These are phyloP conservation scores for Colletotrichum camelliae DNA, from an alignment of 2,329 filamentous ascomycete genomes.

Conservation along the genomic window DNA sequence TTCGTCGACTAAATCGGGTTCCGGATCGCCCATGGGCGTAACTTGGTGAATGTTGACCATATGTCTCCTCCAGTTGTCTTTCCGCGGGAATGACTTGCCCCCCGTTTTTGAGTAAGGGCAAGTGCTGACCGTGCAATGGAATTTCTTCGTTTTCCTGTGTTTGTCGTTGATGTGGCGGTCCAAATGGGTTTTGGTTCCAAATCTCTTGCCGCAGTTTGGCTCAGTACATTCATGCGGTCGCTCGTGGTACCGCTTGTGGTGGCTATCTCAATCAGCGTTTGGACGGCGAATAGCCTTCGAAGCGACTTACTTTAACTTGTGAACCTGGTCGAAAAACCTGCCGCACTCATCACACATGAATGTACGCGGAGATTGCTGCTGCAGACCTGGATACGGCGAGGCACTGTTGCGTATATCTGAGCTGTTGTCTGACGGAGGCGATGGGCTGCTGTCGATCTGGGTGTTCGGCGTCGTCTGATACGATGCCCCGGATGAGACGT, in stretches of 20 bases:
- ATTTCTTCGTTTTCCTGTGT: constrained; percentile 64
- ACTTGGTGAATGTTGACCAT: constrained; percentile 65
- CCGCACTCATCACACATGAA: constrained; percentile 48
- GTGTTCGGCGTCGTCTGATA: constrained; percentile 53
- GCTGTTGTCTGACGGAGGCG: constrained; percentile 41
- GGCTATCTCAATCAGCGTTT: constrained; percentile 41
- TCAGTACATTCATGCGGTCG: constrained; percentile 64
- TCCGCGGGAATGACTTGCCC: constrained; percentile 64
- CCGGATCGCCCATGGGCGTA: constrained; percentile 22
- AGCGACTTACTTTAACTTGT: constrained; percentile 61
- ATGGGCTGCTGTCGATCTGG: constrained; percentile 44
- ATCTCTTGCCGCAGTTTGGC: constrained; percentile 57
- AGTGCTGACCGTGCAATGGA: constrained; percentile 59
- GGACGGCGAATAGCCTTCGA: neutral
- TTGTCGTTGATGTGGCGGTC: constrained; percentile 68
- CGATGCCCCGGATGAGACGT: constrained; percentile 44
- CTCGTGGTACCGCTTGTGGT: constrained; percentile 66
- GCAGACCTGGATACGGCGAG: constrained; percentile 32
- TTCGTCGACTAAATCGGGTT: constrained; percentile 26
- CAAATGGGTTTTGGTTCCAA: constrained; percentile 67
- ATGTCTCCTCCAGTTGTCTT: constrained; percentile 68
- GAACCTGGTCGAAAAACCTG: constrained; percentile 59
- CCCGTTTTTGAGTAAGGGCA: constrained; percentile 63
- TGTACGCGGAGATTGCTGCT: constrained; percentile 28
- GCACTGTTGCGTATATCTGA: constrained; percentile 42